Evolutionary conservation across 2,329 filamentous ascomycete species (phyloP).

Genomic region (Aspergillus neoniger): DNA sequence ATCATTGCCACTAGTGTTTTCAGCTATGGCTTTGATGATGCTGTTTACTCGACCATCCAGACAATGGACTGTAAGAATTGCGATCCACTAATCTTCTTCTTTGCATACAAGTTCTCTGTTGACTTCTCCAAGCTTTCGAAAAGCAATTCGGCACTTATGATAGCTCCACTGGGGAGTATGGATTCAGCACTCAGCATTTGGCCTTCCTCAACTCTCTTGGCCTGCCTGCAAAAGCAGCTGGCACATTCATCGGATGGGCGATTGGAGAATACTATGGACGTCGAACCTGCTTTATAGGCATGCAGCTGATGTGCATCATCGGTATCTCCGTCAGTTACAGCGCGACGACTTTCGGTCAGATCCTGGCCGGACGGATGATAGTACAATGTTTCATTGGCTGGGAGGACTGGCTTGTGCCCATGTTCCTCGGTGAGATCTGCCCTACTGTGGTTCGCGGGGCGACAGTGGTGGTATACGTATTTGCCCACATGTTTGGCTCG

Average conservation of each 20-base stretch:
- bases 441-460: not conserved
- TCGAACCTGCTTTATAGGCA: not conserved
- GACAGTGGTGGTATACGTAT: not conserved
- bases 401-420: slow-evolving; percentile 5
- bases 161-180: not conserved
- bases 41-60: not conserved
- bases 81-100: not conserved
- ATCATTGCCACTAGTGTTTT: not conserved
- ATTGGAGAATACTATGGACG: slow-evolving; percentile 3
- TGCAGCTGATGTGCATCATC: not conserved
- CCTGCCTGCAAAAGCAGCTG: not conserved
- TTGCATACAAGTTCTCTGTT: not conserved
- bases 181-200: not conserved
- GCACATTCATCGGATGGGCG: not conserved
- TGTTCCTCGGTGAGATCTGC: slow-evolving; percentile 1
- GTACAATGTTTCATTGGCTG: slow-evolving; percentile 6
- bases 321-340: not conserved
- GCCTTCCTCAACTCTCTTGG: slow-evolving; percentile 4
- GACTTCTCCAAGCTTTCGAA: not conserved
- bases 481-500: not conserved
- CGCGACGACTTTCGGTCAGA: not conserved
- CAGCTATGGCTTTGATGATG: slow-evolving; percentile 2
- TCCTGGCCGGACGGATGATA: slow-evolving; percentile 3
- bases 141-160: not conserved
- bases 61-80: not conserved